Base-by-base conservation (phyloP, 208 protist species). In the Leishmania martiniquensis region DNA sequence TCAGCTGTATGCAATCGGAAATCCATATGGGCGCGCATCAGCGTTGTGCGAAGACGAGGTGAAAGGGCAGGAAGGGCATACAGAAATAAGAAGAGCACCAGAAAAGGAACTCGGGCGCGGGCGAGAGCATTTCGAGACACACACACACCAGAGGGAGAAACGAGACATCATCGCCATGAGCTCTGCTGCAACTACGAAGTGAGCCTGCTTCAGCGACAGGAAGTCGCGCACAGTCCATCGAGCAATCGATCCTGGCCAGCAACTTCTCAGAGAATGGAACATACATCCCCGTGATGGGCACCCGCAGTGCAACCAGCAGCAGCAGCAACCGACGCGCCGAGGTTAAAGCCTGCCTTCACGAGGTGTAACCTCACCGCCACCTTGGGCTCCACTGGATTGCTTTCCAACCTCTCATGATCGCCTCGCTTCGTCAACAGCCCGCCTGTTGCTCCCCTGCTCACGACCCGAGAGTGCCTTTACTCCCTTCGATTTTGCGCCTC, bases 401-500 rank as follows among this genome's bases (percentile, higher is more conserved):
- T 1, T 44, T 22, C 34, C 34, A 67, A 32, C 25, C 54, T n/a
- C 37, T 22, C 17, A 4, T 44, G 62, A 10, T 66, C 60, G 12
- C 60, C 34, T 49, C 22, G 25, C 6, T 3, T 42, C 25, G 67
- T 12, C 47, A 37, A 7, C 29, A 42, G 25, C 67, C 5, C 12
- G 9, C 47, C 20, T 78, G 25, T 51, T 20, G 20, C 32, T 77
- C 29, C 39, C 12, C 55, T 82, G 54, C 13, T 72, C 47, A 76
- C 39, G 42, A 32, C 9, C 44, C 59, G 39, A 65, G 37, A 32
- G 60, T 20, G 0, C 44, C 32, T 52, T 89, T 85, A 39, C 77
- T 83, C 37, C 76, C 76, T 32, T 86, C 78, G 42, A 87, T 89
- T 73, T 87, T 89, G 12, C 83, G 72, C 25, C 79, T 75, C 7